A percentile compares a stretch with the other conserved stretches of the same genome.
Conservation (phyloP, 352 stramenopile species). For the Phytophthora sojae region DNA sequence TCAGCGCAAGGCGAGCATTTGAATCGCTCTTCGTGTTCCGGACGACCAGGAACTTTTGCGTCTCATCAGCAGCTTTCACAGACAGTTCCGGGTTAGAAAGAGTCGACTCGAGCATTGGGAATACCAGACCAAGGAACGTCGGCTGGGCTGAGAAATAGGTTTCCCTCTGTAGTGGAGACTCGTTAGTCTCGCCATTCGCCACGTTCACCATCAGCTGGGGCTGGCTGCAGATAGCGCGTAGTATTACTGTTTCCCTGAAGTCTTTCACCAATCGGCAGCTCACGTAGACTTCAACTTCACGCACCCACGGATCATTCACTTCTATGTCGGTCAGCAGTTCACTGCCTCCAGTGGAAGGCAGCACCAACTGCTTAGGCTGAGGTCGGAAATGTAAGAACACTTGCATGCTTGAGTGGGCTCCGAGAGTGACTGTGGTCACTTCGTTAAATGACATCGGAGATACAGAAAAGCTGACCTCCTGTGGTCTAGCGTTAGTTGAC, state of each 20-base stretch:
- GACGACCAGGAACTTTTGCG: slow-evolving; percentile 80
- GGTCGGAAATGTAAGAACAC: slow-evolving; percentile 90
- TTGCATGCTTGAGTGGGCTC: slow-evolving; percentile 74
- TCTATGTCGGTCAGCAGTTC: slow-evolving; percentile 22
- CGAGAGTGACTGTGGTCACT: slow-evolving; percentile 78
- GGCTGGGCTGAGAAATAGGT: slow-evolving; percentile 58
- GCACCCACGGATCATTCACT: slow-evolving; percentile 68
- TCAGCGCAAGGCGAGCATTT: slow-evolving; percentile 73
- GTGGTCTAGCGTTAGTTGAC: slow-evolving; percentile 79
- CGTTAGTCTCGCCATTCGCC: slow-evolving; percentile 51
- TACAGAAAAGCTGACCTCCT: slow-evolving; percentile 86
- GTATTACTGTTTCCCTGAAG: slow-evolving; percentile 85
- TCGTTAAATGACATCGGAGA: slow-evolving; percentile 88
- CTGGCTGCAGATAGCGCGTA: slow-evolving; percentile 80
- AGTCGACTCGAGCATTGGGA: slow-evolving; percentile 76
- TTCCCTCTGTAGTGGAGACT: slow-evolving; percentile 36
- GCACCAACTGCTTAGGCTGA: slow-evolving; percentile 46
- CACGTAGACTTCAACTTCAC: slow-evolving; percentile 89
- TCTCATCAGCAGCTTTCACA: slow-evolving; percentile 39
- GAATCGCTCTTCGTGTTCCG: slow-evolving; percentile 74
- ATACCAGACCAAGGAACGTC: slow-evolving; percentile 85
- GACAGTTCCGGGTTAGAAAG: slow-evolving; percentile 51
- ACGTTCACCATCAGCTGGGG: slow-evolving; percentile 83
- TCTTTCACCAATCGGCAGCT: slow-evolving; percentile 90
- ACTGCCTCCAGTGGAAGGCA: slow-evolving; percentile 16